These are phyloP conservation scores for Fusarium euwallaceae DNA, from an alignment of 2,329 filamentous ascomycete species.

Conservation along the genomic window DNA sequence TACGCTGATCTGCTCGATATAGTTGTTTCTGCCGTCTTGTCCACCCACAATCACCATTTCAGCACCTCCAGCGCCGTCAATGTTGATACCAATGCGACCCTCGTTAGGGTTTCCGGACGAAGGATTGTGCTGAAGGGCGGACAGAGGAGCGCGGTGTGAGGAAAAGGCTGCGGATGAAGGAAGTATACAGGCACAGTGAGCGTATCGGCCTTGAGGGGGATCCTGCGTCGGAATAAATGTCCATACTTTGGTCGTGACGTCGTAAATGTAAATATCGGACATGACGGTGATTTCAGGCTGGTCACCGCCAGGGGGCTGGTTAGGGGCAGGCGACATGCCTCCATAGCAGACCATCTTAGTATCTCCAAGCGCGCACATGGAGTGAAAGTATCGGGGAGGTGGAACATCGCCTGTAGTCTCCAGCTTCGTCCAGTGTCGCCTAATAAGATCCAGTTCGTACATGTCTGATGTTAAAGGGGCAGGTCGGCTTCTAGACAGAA, in stretches of 20 bases:
- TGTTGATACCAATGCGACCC: conserved; percentile 86
- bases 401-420: conserved; percentile 88
- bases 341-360: conserved; percentile 98
- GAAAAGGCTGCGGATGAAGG: conserved; percentile 90
- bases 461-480: conserved; percentile 87
- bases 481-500: conserved; percentile 86
- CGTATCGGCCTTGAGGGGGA: conserved; percentile 92
- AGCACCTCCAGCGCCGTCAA: conserved; percentile 91
- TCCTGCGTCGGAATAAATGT: conserved; percentile 85
- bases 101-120: conserved; percentile 86
- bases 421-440: conserved; percentile 92
- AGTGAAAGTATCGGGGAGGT: conserved; percentile 95
- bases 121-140: conserved; percentile 91
- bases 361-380: conserved; percentile 91
- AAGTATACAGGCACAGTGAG: conserved; percentile 93
- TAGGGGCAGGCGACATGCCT: conserved; percentile 89
- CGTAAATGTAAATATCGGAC: conserved; percentile 97
- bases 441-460: conserved; percentile 92
- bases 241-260: conserved; percentile 86
- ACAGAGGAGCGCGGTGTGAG: conserved; percentile 84
- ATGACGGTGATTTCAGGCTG: conserved; percentile 93
- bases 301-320: conserved; percentile 59
- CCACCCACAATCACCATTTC: conserved; percentile 98
- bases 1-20: conserved; percentile 98
- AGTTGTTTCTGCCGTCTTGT: conserved; percentile 97